phyloP scores from a whole-genome alignment of 2,329 filamentous ascomycete genomes.

The Exophiala lecanii-corni region DNA sequence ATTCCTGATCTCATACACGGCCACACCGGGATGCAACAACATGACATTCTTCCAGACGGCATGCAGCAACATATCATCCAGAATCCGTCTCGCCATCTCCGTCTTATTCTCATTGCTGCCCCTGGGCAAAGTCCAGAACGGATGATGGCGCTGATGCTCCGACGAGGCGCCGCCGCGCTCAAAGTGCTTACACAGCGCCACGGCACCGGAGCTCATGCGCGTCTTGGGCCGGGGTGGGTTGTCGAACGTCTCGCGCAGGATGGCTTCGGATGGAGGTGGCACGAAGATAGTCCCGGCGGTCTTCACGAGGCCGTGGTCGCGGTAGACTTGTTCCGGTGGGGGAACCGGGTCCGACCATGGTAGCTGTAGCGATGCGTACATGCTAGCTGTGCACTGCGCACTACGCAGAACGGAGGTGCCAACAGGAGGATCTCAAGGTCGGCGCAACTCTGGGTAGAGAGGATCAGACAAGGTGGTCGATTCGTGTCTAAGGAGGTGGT shows the following conservation, averaged over 20 bases:
- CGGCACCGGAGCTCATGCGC: conserved; percentile 25
- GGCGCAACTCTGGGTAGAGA: too few species aligned
- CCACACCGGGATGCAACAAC: conserved; percentile 24
- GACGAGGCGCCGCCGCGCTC: conserved; percentile 23
- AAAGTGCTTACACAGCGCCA: conserved; percentile 28
- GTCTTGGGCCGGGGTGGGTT: conserved; percentile 23
- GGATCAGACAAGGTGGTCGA: too few species aligned
- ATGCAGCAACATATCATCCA: conserved; percentile 22
- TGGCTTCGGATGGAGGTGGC: conserved; percentile 19
- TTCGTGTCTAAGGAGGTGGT: too few species aligned
- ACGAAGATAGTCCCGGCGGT: conserved; percentile 27
- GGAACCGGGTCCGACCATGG: conserved; percentile 20
- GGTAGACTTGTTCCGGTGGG: conserved; percentile 16
- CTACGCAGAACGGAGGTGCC: too few species aligned
- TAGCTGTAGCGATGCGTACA: conserved; percentile 22
- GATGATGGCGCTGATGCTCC: conserved; percentile 22
- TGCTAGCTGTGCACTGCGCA: too few species aligned
- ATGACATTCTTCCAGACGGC: conserved; percentile 26
- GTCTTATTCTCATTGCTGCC: conserved; percentile 28
- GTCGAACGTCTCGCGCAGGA: conserved; percentile 21
- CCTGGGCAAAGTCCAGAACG: conserved; percentile 23
- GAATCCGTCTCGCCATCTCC: conserved; percentile 17
- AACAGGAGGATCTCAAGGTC: too few species aligned
- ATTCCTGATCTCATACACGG: conserved; percentile 27
- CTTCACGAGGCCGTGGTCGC: conserved; percentile 18